Base-by-base conservation (phyloP, 768 basidiomycete genomes). In the Mycena polygramma region DNA sequence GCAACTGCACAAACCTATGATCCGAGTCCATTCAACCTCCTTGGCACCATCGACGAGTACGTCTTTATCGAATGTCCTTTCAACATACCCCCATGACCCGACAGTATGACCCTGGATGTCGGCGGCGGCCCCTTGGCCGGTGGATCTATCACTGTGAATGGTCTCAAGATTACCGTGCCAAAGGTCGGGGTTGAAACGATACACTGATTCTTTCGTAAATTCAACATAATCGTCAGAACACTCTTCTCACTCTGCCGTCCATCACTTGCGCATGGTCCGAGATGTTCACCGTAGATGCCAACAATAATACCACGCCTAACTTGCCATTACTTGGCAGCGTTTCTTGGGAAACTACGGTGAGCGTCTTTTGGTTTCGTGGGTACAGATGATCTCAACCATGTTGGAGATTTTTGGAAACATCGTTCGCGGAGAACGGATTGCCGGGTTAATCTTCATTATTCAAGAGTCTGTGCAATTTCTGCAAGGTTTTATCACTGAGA, bases 311-410 rank as follows among this genome's bases (percentile, higher is more conserved):
- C 2, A 24, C n/a, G 20, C 68, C 68, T 10, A 48, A 62, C 15
- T 13, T 69, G 22, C 68, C 68, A 8, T 36, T 57, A 15, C 41
- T 69, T 20, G 68, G 68, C 11, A 24, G 36, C 8, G 61, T 69
- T 45, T 69, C 68, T 14, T 69, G 68, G 68, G 55, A 69, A 24
- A 51, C 61, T 36, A 69, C 26, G 0, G 68, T 69, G 26, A 13
- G 66, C 37, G 17, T 36, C 5, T 26, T 26, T 24, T 39, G 19
- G 3, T 8, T 26, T n/a, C 7, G 4, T 10, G 22, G 43, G 26
- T 24, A n/a, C 51, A 14, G 35, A 7, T 41, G 11, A 15, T 15
- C 11, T 57, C 19, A 14, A 49, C 46, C 58, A 8, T 46, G 14
- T 43, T 26, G 8, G 20, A 69, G 68, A 36, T 69, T 20, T 69